Base-by-base conservation (phyloP, 2,329 filamentous ascomycete genomes). In the Aspergillus latus region DNA sequence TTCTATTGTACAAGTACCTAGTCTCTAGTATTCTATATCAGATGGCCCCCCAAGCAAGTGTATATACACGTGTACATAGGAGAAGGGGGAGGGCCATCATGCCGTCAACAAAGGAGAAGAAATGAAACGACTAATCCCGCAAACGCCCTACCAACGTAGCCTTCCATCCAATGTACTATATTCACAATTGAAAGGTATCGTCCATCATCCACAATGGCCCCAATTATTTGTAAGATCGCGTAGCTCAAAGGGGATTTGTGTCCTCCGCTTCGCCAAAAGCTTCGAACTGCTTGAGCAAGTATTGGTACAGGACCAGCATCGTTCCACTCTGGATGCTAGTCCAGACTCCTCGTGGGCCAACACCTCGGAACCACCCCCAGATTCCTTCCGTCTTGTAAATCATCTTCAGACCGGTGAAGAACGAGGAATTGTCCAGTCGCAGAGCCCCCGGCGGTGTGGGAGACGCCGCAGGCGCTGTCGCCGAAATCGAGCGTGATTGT, bases 301-400 rank as follows among this genome's bases (percentile, higher is more conserved):
- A 88, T 77, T 97, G 93, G 74, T 97, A 97, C 72, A 97, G 80
- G 65, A 97, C 92, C 70, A 97, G 80, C 93, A 97, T 97, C 63
- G 91, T 96, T 42, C 92, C 90, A 68, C 90, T 96, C 78, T 99
- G 94, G 56, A 97, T 90, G 68, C 93, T 96, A 21, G 94, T 99
- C 94, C 94, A 99, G 11, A 97, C 90, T 56, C 88, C 88, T 52
- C 94, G 85, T 1, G 94, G 94, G 0, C 93, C 93, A 1, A 99
- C 93, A 28, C 94, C 94, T 56, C 94, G 85, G 75, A 99, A 99
- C 87, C 91, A 95, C 1, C 94, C 95, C 2, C 83, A 83, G 13
- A 97, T 65, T 1, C 94, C 94, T 75, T 99, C 94, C 5, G 88
- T 90, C 63, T 84, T 86, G 76, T 97, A 99, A 66, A 99, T 95